Evolutionary conservation across 225 moss, liverwort and hornwort genomes (phyloP).

Genomic region (Thuidium tamariscinum): DNA sequence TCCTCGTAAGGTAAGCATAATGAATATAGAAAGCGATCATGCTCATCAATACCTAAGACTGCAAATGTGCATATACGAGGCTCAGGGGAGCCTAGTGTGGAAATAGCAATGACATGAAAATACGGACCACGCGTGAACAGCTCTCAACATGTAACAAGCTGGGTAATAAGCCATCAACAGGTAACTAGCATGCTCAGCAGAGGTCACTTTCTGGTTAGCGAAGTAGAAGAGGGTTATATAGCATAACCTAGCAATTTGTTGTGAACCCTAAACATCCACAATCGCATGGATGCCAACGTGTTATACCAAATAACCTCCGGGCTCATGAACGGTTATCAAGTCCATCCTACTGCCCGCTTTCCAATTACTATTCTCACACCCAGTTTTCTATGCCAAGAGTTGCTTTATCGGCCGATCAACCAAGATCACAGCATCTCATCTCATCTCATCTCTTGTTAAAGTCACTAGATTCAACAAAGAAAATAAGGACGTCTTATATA

Average conservation of each 20-base stretch:
- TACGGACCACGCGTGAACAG: background rate
- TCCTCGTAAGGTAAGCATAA: background rate
- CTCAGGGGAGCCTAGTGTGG: background rate
- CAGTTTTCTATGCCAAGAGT: background rate
- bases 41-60: background rate
- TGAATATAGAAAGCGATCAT: background rate
- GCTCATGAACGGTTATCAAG: background rate
- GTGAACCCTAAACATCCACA: no score
- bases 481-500: no score
- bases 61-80: background rate
- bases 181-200: background rate
- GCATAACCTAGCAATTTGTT: background rate
- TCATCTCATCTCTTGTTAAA: background rate
- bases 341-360: background rate
- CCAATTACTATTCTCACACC: background rate
- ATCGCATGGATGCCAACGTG: no score
- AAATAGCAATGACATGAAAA: background rate
- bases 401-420: background rate
- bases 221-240: background rate
- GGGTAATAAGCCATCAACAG: background rate
- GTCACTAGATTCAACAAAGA: no score
- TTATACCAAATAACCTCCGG: background rate
- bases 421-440: background rate
- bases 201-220: background rate
- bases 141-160: background rate